A percentile compares a stretch with the other conserved stretches of the same genome.
These are phyloP conservation scores for Ceriops zippeliana DNA, from an alignment of 345 rosid genomes.

Conservation along the genomic window DNA sequence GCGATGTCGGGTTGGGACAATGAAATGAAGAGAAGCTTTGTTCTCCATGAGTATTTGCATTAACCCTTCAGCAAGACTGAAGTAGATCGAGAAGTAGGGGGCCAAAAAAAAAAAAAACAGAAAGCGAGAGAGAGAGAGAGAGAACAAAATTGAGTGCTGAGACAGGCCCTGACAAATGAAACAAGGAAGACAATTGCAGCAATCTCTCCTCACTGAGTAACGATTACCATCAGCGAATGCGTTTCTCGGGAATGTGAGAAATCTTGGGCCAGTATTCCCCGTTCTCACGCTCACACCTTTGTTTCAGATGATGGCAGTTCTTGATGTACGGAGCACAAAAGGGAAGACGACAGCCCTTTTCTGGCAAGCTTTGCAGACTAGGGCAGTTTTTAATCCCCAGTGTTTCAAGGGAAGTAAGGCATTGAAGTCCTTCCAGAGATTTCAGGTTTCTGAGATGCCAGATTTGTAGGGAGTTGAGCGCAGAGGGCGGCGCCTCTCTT, in stretches of 20 bases:
- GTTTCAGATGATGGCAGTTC: not conserved
- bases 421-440: not conserved
- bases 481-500: not conserved
- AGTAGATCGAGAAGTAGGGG: too few species aligned
- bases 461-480: not conserved
- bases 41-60: too few species aligned
- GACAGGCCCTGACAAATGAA: too few species aligned
- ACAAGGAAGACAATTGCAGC: too few species aligned
- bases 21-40: too few species aligned
- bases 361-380: not conserved
- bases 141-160: too few species aligned
- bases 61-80: too few species aligned
- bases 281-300: not conserved
- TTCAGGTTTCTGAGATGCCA: not conserved
- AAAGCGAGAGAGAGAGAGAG: too few species aligned
- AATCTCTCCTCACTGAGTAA: too few species aligned
- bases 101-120: too few species aligned
- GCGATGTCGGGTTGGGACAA: too few species aligned
- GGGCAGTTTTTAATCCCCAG: not conserved
- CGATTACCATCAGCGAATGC: too few species aligned
- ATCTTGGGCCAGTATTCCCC: constrained; percentile 2
- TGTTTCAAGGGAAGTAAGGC: not conserved
- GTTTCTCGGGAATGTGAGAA: not conserved
- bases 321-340: not conserved
- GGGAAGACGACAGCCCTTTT: not conserved